These are phyloP conservation scores for Debaryomyces sp. DNA, from an alignment of 1,139 yeast genomes.

Conservation along the genomic window DNA sequence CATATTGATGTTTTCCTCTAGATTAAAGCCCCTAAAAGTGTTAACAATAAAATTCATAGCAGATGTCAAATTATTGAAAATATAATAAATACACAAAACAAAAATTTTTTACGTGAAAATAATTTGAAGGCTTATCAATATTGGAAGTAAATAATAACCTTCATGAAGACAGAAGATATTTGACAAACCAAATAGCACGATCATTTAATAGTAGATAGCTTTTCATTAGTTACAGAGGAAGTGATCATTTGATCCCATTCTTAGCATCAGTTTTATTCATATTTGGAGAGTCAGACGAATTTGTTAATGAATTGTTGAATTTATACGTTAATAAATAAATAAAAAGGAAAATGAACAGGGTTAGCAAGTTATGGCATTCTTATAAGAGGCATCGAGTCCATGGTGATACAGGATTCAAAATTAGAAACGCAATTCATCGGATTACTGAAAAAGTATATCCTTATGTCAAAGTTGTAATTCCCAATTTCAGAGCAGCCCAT, in stretches of 20 bases:
- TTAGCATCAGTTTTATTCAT: background rate
- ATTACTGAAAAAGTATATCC: conserved; percentile 40
- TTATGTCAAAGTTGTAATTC: conserved; percentile 53
- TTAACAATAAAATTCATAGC: background rate
- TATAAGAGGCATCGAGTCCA: conserved; percentile 9
- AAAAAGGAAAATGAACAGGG: conserved; percentile 2
- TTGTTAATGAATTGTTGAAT: conserved; percentile 3
- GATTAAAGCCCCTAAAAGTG: background rate
- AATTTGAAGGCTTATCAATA: background rate
- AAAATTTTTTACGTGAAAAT: background rate
- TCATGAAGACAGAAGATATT: background rate
- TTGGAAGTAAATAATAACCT: background rate
- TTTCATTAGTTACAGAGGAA: background rate
- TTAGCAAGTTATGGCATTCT: conserved; percentile 6
- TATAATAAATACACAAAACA: background rate
- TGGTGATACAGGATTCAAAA: conserved; percentile 19
- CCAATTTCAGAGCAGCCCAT: conserved; percentile 80
- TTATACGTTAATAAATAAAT: background rate
- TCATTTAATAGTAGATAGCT: background rate
- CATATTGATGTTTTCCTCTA: background rate
- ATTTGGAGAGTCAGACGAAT: background rate
- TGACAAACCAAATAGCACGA: background rate
- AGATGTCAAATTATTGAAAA: background rate
- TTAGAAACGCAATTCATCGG: conserved; percentile 29
- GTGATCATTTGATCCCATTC: background rate